phyloP scores from a whole-genome alignment of 306 rosid genomes.

The Sphenostylis stenocarpa region DNA sequence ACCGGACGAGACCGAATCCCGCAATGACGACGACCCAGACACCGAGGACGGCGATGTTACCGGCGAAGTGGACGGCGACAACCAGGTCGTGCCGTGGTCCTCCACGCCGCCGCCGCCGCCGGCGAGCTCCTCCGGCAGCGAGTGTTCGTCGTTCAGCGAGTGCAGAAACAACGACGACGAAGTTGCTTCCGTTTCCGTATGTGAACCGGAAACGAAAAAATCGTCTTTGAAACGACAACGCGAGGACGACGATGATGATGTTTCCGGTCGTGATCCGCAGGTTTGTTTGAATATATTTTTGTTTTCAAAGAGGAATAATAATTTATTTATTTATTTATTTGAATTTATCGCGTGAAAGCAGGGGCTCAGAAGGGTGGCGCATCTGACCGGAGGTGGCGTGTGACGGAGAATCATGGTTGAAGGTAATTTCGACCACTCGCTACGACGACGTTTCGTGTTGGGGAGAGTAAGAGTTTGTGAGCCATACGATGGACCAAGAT shows the following conservation, averaged over 20 bases:
- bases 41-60: background rate
- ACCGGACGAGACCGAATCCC: constrained; percentile 21
- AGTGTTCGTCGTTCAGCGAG: constrained; percentile 8
- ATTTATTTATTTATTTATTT: background rate
- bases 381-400: constrained; percentile 5
- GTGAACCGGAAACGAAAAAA: background rate
- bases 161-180: constrained; percentile 2
- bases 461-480: constrained; percentile 4
- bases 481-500: background rate
- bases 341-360: background rate
- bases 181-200: background rate
- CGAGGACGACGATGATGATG: background rate
- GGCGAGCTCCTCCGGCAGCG: constrained; percentile 54
- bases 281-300: constrained; percentile 24
- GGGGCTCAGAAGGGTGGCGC: constrained; percentile 30
- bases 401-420: background rate
- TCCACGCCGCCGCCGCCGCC: constrained; percentile 46
- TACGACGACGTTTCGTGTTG: constrained; percentile 30
- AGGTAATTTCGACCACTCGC: too few species aligned
- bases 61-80: constrained; percentile 36
- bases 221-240: constrained; percentile 47
- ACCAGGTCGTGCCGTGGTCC: constrained; percentile 53
- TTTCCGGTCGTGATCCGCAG: constrained; percentile 38
- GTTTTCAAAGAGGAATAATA: background rate
- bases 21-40: background rate